Evolutionary conservation across 116 monocot species (phyloP), one percentile per base, ranked within the genome.

Genomic region (Papilionanthe hybrid): DNA sequence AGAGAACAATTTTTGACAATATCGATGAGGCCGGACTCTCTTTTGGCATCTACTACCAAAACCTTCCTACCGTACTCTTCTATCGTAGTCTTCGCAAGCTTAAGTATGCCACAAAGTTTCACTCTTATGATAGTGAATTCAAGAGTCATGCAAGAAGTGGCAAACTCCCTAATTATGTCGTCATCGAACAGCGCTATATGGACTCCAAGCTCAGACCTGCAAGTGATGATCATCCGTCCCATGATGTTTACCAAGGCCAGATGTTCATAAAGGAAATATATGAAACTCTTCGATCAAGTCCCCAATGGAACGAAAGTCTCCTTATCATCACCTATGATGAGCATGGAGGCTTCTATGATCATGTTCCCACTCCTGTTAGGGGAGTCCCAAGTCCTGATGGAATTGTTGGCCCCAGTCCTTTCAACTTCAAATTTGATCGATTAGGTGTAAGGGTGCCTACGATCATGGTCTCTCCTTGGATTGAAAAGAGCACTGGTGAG

Each of bases 391-490:
- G 80, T 72, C 97, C 97, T 3, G 97, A 97, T 69, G 97, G 89
- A 0, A 82, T 94, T 29, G 82, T 93, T 5, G 97, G 97, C 6
- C 83, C 85, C 0, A 85, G 83, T 0, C 97, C 97, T 0, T 94
- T 79, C 78, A 86, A 78, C 78, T 97, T 97, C 82, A 72, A 65
- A 0, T 97, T 97, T 58, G 91, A 94, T 19, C 79, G 95, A 0
- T 67, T 94, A 41, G 98, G 98, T 0, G 98, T 98, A 4, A 84
- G 98, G 72, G 98, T 98, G 5, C 98, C 98, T 0, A 83, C 98
- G 32, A 93, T 98, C 76, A 84, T 98, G 90, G 90, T 94, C 32
- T 98, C 98, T 20, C 98, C 98, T 0, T 98, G 98, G 98, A 98
- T 98, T 11, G 85, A 94, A 20, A 98, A 93, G 83, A 95, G 92